Evolutionary conservation across 2,329 filamentous ascomycete genomes (phyloP), one percentile per base, ranked within the genome.

Genomic region (Penicillium sclerotiorum): DNA sequence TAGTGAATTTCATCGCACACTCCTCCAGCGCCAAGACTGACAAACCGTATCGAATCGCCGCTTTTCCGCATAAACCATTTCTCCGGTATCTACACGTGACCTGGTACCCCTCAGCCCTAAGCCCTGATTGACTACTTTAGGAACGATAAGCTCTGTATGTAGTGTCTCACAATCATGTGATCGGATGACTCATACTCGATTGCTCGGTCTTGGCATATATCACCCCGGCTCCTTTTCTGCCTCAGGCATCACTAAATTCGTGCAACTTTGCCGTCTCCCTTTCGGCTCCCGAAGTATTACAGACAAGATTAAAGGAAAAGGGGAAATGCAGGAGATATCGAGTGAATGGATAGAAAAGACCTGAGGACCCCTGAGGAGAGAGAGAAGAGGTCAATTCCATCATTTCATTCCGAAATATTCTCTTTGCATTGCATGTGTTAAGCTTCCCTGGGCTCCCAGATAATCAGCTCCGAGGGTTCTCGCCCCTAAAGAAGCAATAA

Each of bases 1-100:
- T 60, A 57, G 56, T 69, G 68, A 72, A 70, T 72, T 72, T 69
- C 62, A 70, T 70, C 69, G 68, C 69, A 72, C 69, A 72, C 69
- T 61, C 59, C 60, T 60, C 58, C 59, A 59, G 50, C 51, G 67
- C 68, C 67, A 70, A 70, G 68, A 59, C 62, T 55, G 40, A 43
- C 56, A 37, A 50, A 21, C 57, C 54, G 57, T 63, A 63, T 57
- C 55, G 54, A 46, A 47, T 49, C 40, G 21, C 30, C n/a, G 25
- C 44, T 43, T 48, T 64, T 62, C 51, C 61, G 65, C 65, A 45
- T 20, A 9, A 38, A 18, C 3, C 8, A 39, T 57, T 64, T 11
- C 37, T 63, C 66, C 66, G 67, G 46, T 64, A 63, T 57, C 45
- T 49, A 44, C 65, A 66, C 58, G 61, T 68, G 65, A 65, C 20